Base-by-base conservation (phyloP, 2,329 filamentous ascomycete genomes). In the Cladophialophora carrionii region DNA sequence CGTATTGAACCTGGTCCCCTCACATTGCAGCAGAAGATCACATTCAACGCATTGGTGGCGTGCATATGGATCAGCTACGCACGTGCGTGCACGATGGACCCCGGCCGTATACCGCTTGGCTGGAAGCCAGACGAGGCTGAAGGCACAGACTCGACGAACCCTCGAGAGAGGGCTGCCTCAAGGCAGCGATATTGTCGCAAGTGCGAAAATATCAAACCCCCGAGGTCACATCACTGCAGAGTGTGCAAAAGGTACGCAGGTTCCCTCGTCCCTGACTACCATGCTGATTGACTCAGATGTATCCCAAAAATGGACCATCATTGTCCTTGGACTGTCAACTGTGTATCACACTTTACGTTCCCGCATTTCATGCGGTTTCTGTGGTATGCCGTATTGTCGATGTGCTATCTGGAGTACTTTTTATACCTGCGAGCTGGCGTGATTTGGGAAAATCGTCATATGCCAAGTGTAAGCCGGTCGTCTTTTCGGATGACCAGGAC, bases 231-330 rank as follows among this genome's bases (percentile, higher is more conserved):
- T 76, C 87, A 89, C 73, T 89, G 87, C 75, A 87, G 86, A 71
- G 82, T 81, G 20, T 89, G 87, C 74, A 79, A 82, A 73, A 83
- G 85, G 86, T 85, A 64, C 61, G 75, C 20, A 53, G 5, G n/a
- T 14, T 22, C 17, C 2, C 7, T 43, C 26, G 6, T 55, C 6
- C 32, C 48, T 20, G 17, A 53, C 20, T 54, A 26, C 24, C 20
- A 31, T 62, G 56, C 62, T 67, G 48, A 67, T 14, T 20, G n/a
- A 6, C 8, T 46, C 60, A 86, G 84, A 76, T 87, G 85, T 70
- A 83, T 88, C 57, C 84, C 84, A 0, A 87, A 87, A 74, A 87
- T 87, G 85, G 85, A 88, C 73, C 85, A 88, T 72, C 87, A 89
- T 73, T 89, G 87, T 73, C 85, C 86, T 6, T 89, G 87, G 87